Conservation (phyloP, 2,329 filamentous ascomycete species). For the Aureobasidium sp. region DNA sequence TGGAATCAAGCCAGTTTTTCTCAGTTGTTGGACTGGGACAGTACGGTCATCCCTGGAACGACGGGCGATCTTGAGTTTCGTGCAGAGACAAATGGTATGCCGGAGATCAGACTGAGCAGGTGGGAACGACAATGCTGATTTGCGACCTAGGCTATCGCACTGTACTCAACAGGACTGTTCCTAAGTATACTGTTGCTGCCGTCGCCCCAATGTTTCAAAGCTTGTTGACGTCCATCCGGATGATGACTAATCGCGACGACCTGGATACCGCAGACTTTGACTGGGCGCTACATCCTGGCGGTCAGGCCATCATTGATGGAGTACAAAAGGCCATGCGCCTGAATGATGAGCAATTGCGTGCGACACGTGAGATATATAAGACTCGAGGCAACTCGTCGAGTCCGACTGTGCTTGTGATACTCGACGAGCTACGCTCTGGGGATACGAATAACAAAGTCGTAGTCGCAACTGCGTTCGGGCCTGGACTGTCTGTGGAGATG, state of each 20-base stretch:
- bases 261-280: conserved; percentile 46
- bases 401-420: conserved; percentile 60
- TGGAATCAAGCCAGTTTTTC: background rate
- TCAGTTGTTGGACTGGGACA: background rate
- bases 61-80: background rate
- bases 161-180: background rate
- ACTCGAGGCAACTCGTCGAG: conserved; percentile 60
- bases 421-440: conserved; percentile 47
- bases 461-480: background rate
- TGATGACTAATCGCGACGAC: background rate
- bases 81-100: background rate
- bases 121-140: background rate
- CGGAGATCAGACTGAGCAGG: too few species aligned
- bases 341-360: conserved; percentile 55
- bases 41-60: background rate
- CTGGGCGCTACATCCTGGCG: conserved; percentile 67
- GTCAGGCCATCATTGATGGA: conserved; percentile 56
- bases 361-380: conserved; percentile 62
- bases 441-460: background rate
- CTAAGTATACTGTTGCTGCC: background rate
- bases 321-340: conserved; percentile 53
- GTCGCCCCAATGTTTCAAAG: background rate
- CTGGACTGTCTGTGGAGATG: background rate
- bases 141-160: background rate
- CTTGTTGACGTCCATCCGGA: background rate